Evolutionary conservation across 2,329 filamentous ascomycete species (phyloP).

Genomic region (Stachybotrys chartarum): DNA sequence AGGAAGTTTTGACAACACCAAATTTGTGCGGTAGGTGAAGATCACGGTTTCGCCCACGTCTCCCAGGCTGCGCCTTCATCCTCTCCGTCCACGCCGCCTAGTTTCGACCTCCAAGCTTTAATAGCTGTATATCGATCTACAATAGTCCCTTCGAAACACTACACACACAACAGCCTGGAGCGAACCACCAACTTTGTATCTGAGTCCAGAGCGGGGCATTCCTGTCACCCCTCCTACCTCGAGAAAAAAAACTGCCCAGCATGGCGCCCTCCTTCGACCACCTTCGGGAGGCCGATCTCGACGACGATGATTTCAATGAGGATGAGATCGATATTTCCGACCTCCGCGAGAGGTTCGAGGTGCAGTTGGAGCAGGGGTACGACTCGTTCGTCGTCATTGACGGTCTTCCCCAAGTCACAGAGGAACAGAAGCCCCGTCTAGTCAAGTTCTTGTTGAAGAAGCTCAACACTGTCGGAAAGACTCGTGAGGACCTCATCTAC

Average conservation of each 20-base stretch:
- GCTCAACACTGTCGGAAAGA: conserved; percentile 76
- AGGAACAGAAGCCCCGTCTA: conserved; percentile 88
- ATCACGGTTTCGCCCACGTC: conserved; percentile 6
- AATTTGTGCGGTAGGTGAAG: conserved; percentile 23
- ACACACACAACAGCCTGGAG: background rate
- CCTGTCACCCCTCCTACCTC: conserved; percentile 24
- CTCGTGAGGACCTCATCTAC: conserved; percentile 78
- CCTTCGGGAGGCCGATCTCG: conserved; percentile 82
- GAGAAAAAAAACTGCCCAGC: conserved; percentile 35
- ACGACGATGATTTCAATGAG: conserved; percentile 79
- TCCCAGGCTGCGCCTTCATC: background rate
- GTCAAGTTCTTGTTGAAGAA: conserved; percentile 95
- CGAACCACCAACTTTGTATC: background rate
- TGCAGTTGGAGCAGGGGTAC: conserved; percentile 90
- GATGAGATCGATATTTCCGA: conserved; percentile 94
- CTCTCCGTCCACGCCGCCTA: background rate
- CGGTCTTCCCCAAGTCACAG: conserved; percentile 80
- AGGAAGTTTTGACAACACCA: conserved; percentile 24
- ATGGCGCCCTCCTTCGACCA: conserved; percentile 91
- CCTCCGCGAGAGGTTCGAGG: conserved; percentile 88
- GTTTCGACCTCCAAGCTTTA: background rate
- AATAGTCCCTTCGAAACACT: background rate
- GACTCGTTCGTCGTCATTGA: conserved; percentile 96
- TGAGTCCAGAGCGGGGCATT: conserved; percentile 27
- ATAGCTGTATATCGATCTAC: background rate